Base-by-base conservation (phyloP, 257 asterid species). In the Solanum chmielewskii region DNA sequence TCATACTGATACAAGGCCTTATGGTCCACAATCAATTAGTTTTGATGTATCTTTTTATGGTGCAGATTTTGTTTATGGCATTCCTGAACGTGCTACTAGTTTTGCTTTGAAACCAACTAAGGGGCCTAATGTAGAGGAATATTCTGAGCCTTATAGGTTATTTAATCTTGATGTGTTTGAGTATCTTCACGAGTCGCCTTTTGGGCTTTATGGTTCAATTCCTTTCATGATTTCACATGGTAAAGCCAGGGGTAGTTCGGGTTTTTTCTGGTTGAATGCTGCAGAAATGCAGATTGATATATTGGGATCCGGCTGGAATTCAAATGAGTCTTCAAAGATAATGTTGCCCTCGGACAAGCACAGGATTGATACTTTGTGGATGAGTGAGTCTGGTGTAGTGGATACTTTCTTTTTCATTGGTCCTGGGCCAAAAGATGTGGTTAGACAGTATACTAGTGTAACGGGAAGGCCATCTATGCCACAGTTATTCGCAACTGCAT, bases 281-380 rank as follows among this genome's bases (percentile, higher is more conserved):
- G 99, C 99, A 70, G 99, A 97, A 90, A 97, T 97, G 99, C 99
- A 97, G 96, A 96, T 97, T 90, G 99, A 97, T 91, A 97, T 97
- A 37, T 75, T 97, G 84, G 98, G 93, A 25, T 89, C 90, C 2
- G 98, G 96, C 14, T 95, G 99, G 99, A 92, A 94, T 87, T 92
- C 93, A 49, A 95, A 94, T 86, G 89, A 60, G 83, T 89, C 90
- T 15, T 91, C 95, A 2, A 92, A 92, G 68, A 90, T 93, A 75
- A 89, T 60, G 94, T 87, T 94, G 89, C 98, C 98, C 86, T 92
- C 92, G 60, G 95, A 95, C 88, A 95, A 93, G 92, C 92, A 93
- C 78, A 93, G 97, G 90, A 83, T 96, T 31, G 99, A 97, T 84
- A 95, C 99, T 13, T 89, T 96, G 75, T 97, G 99, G 99, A 96